phyloP scores from a whole-genome alignment of 2,329 filamentous ascomycete species.

The Arthroderma sp. region DNA sequence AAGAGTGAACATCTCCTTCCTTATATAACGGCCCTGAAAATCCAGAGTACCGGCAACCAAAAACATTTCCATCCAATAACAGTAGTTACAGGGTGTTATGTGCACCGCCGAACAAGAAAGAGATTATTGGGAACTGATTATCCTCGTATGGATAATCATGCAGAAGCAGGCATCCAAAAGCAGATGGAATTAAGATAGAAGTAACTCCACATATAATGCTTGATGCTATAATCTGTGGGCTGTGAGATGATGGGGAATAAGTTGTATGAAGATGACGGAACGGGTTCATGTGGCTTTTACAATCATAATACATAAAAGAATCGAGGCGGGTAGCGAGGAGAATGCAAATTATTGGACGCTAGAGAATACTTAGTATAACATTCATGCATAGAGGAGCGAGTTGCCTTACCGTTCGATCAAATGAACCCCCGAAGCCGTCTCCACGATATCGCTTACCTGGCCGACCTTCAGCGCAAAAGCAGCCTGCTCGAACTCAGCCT shows the following conservation, averaged over 20 bases:
- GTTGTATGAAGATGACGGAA: not conserved
- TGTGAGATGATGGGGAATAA: not conserved
- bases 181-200: not conserved
- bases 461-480: constrained; percentile 81
- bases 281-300: not conserved
- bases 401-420: constrained; percentile 88
- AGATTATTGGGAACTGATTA: not conserved
- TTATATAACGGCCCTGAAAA: not conserved
- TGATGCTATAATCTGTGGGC: not conserved
- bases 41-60: not conserved
- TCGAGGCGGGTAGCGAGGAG: not conserved
- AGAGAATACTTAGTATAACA: not conserved
- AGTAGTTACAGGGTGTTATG: not conserved
- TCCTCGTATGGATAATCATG: not conserved
- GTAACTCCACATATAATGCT: not conserved
- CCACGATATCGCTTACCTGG: constrained; percentile 73
- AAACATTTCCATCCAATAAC: not conserved
- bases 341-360: constrained; percentile 1
- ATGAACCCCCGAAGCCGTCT: constrained; percentile 89
- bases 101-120: not conserved
- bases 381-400: not conserved
- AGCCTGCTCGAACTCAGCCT: constrained; percentile 95
- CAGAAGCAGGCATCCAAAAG: not conserved
- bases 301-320: constrained; percentile 5
- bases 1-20: not conserved